phyloP scores from a whole-genome alignment of 2,329 filamentous ascomycete genomes.

The Colletotrichum sp. region DNA sequence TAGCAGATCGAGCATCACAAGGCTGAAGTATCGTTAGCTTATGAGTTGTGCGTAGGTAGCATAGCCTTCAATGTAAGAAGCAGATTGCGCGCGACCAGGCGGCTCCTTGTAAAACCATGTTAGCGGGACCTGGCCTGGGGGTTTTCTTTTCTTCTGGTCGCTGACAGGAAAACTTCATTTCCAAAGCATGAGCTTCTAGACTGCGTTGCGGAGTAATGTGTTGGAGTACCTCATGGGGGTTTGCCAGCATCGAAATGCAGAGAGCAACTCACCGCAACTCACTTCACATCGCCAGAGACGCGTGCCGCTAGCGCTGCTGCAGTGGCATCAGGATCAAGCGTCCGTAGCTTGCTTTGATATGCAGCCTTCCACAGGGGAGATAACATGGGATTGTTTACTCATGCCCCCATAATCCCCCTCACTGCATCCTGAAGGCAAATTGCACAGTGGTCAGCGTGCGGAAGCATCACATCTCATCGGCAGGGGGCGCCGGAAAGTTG shows the following conservation, averaged over 20 bases:
- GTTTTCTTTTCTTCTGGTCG: background rate
- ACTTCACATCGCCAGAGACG: background rate
- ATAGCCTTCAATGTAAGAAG: background rate
- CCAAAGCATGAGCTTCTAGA: slow-evolving; percentile 14
- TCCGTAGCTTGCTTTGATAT: background rate
- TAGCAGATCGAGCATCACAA: background rate
- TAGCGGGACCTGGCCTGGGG: background rate
- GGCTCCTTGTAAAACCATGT: slow-evolving; percentile 1
- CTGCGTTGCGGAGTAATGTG: background rate
- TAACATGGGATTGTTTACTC: slow-evolving; percentile 3
- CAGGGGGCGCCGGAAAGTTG: slow-evolving; percentile 18
- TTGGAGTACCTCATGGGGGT: background rate
- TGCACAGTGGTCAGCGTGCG: background rate
- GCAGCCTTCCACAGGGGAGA: background rate
- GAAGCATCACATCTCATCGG: slow-evolving; percentile 7
- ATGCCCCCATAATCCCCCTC: background rate
- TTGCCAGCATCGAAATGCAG: background rate
- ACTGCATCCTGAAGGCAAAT: background rate
- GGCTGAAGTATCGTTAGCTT: slow-evolving; percentile 2
- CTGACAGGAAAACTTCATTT: slow-evolving; percentile 11
- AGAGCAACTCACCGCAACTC: background rate
- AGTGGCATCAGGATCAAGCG: background rate
- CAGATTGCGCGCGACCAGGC: background rate
- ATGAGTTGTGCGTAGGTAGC: background rate
- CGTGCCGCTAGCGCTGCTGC: background rate